phyloP scores from a whole-genome alignment of 208 protist species.

The Trypanosoma rangeli region DNA sequence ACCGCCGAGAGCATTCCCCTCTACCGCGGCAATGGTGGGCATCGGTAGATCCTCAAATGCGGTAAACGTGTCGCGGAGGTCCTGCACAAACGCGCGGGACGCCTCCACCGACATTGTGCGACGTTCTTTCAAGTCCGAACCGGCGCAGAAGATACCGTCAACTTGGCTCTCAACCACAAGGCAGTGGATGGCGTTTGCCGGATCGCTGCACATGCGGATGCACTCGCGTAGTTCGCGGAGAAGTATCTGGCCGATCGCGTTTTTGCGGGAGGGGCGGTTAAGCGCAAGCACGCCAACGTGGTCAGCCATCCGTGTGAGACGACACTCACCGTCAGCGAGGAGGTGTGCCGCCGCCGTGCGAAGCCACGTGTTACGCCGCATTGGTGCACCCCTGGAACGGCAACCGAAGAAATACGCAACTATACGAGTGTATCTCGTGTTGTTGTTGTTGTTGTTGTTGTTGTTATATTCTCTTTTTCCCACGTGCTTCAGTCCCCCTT shows the following conservation, averaged over 20 bases:
- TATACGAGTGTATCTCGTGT: too few species aligned
- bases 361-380: constrained; percentile 15
- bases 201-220: constrained; percentile 42
- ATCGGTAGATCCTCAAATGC: constrained; percentile 75
- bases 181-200: constrained; percentile 38
- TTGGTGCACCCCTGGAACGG: constrained; percentile 9
- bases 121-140: constrained; percentile 80
- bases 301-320: constrained; percentile 24
- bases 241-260: constrained; percentile 53
- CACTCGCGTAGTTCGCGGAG: constrained; percentile 42
- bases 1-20: constrained; percentile 89
- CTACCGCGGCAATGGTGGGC: constrained; percentile 81
- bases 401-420: not conserved
- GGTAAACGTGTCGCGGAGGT: constrained; percentile 66
- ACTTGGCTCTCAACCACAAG: constrained; percentile 70
- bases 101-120: constrained; percentile 54
- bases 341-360: constrained; percentile 11
- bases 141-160: constrained; percentile 72
- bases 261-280: constrained; percentile 53
- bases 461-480: constrained; percentile 6
- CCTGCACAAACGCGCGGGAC: constrained; percentile 68
- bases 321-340: constrained; percentile 38
- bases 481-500: too few species aligned
- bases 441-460: too few species aligned
- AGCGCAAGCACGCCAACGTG: constrained; percentile 49